Base-by-base conservation (phyloP, 2,329 filamentous ascomycete genomes). In the Talaromyces sp. region DNA sequence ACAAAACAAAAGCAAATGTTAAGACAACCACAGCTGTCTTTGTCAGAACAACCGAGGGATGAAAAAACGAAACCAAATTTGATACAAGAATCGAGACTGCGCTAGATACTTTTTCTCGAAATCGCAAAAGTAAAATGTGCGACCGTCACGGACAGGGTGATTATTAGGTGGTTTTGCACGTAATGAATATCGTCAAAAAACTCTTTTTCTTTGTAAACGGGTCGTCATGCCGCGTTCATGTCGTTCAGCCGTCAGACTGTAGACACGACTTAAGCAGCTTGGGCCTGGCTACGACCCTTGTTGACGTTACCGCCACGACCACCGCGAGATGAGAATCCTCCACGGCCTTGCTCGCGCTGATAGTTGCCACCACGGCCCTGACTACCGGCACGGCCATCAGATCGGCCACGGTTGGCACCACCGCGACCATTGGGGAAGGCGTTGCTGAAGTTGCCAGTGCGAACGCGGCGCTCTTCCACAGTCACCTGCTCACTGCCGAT, bases 391-490 rank as follows among this genome's bases (percentile, higher is more conserved):
- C 87, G 87, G 66, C 78, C 77, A 62, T 90, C 87, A 67, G 61
- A 44, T 27, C 61, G 61, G 56, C 61, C 61, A 71, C 89, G 89
- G 52, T 62, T 62, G 42, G 61, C 51, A 64, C 88, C 87, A 58
- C 88, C 88, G 64, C 89, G 86, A 67, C 82, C 83, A 65, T 84
- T 76, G 67, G 81, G 81, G 63, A 83, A 79, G 68, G 82, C 82
- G 73, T 86, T 87, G 62, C 89, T 89, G 67, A 88, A 91, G 60
- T 87, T 85, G 65, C 81, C 84, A 53, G 87, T 81, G 77, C 92
- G 91, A 69, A 89, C 86, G 67, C 92, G 91, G 65, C 95, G 92
- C 74, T 94, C 91, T 79, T 98, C 95, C 61, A 99, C 90, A 65
- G 86, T 83, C 69, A 99, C 89, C 70, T 86, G 88, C 76, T 96